These are phyloP conservation scores for Nannochloropsis gaditana DNA, from an alignment of 108 stramenopile genomes.

Conservation along the genomic window DNA sequence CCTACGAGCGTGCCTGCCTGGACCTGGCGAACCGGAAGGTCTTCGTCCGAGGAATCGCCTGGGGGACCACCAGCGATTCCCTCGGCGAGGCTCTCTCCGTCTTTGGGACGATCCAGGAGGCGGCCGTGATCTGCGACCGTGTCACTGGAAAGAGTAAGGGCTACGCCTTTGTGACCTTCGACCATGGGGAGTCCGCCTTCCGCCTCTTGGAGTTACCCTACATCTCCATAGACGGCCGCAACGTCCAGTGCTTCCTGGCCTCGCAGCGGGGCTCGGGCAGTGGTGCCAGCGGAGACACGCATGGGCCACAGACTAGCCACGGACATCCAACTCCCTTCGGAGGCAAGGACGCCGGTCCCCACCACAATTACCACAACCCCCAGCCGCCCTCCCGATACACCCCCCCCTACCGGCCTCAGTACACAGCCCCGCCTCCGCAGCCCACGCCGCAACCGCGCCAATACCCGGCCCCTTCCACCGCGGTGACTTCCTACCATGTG, in stretches of 20 bases:
- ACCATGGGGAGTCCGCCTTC: neutral
- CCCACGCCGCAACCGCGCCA: too few species aligned
- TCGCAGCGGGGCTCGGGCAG: neutral
- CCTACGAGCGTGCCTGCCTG: neutral
- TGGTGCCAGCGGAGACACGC: too few species aligned
- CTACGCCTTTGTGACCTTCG: neutral
- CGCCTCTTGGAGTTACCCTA: neutral
- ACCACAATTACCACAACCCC: too few species aligned
- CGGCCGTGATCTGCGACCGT: neutral
- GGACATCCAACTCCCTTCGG: too few species aligned
- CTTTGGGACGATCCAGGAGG: neutral
- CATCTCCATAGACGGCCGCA: neutral
- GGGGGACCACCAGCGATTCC: neutral
- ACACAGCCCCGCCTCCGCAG: too few species aligned
- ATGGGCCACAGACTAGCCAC: too few species aligned
- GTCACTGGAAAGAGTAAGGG: neutral
- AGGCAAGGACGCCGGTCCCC: too few species aligned
- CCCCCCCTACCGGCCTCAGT: too few species aligned
- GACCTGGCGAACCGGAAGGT: neutral
- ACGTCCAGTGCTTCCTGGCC: neutral
- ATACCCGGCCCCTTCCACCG: too few species aligned
- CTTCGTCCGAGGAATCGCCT: conserved; percentile 8
- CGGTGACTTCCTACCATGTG: too few species aligned
- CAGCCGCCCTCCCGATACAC: too few species aligned
- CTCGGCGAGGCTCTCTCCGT: neutral